Evolutionary conservation across 768 basidiomycete species (phyloP).

Genomic region (Pilatotrama ljubarskyi): DNA sequence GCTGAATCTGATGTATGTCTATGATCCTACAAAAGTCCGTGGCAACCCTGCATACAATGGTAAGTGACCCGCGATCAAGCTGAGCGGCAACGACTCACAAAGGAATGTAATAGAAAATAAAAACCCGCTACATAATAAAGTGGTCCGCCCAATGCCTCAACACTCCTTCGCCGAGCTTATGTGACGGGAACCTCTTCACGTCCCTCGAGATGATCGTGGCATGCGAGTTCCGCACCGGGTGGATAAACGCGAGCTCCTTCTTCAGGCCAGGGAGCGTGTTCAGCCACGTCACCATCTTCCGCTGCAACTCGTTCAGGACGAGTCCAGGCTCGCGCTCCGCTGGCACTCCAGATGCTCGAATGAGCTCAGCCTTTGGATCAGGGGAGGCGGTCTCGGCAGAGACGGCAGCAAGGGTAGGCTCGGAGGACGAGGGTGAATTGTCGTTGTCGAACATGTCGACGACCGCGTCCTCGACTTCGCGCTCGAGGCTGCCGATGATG

Average conservation of each 20-base stretch:
- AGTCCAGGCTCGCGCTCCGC: conserved; percentile 6
- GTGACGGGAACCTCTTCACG: conserved; percentile 54
- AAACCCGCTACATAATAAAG: conserved; percentile 44
- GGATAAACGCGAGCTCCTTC: conserved; percentile 71
- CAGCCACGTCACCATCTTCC: conserved; percentile 54
- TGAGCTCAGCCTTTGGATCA: neutral
- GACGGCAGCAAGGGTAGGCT: neutral
- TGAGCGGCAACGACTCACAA: neutral
- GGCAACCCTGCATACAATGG: no score
- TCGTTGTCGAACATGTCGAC: conserved; percentile 56
- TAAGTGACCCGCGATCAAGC: neutral
- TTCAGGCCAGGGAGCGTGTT: conserved; percentile 67
- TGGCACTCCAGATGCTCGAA: neutral
- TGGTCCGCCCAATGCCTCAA: conserved; percentile 71
- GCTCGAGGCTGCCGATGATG: conserved; percentile 58
- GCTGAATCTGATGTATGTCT: no score
- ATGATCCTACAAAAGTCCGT: no score
- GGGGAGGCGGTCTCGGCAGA: neutral
- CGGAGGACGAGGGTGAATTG: neutral
- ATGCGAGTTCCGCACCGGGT: conserved; percentile 62
- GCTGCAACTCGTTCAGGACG: conserved; percentile 46
- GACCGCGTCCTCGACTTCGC: conserved; percentile 58
- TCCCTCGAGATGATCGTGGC: conserved; percentile 73
- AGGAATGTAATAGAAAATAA: no score
- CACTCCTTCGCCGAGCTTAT: conserved; percentile 63